These are phyloP conservation scores for Rhizomucor miehei DNA, from an alignment of 371 early-diverging fungal species.

Conservation along the genomic window DNA sequence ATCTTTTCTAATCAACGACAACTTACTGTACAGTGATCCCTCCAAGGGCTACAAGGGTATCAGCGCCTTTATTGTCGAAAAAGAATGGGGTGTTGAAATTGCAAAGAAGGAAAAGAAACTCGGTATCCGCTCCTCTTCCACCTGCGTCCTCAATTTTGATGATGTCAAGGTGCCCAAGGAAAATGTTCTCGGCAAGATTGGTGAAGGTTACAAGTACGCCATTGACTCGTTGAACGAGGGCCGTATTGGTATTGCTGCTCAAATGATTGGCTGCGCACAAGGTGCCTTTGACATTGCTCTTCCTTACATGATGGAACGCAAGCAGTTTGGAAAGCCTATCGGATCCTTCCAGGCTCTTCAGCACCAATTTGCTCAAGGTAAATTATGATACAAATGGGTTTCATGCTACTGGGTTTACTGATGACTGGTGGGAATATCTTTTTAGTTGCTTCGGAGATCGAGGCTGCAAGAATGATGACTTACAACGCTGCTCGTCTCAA, in stretches of 20 bases:
- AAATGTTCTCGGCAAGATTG: constrained; percentile 90
- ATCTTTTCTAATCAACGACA: neutral
- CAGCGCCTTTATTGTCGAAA: constrained; percentile 96
- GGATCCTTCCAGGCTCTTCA: constrained; percentile 98
- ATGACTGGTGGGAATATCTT: neutral
- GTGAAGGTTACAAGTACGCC: constrained; percentile 98
- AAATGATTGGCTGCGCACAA: constrained; percentile 97
- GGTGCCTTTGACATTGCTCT: constrained; percentile 90
- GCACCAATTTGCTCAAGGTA: constrained; percentile 91
- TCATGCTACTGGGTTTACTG: no score
- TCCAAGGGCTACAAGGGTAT: constrained; percentile 97
- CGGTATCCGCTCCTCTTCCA: constrained; percentile 94
- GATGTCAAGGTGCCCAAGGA: constrained; percentile 84
- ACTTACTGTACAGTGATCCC: constrained; percentile 57
- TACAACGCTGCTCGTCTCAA: constrained; percentile 97
- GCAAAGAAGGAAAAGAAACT: constrained; percentile 98
- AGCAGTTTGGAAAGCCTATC: constrained; percentile 89
- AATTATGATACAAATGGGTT: neutral
- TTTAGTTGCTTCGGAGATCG: constrained; percentile 86
- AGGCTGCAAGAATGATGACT: constrained; percentile 93
- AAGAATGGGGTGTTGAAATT: constrained; percentile 90
- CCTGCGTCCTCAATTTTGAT: constrained; percentile 93
- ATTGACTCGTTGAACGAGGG: constrained; percentile 98
- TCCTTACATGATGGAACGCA: constrained; percentile 93
- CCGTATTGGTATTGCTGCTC: constrained; percentile 97